Percentiles rank a stretch among this genome's conserved stretches.
Evolutionary conservation across 2,329 filamentous ascomycete species (phyloP).

Genomic region (Xylaria sp.): DNA sequence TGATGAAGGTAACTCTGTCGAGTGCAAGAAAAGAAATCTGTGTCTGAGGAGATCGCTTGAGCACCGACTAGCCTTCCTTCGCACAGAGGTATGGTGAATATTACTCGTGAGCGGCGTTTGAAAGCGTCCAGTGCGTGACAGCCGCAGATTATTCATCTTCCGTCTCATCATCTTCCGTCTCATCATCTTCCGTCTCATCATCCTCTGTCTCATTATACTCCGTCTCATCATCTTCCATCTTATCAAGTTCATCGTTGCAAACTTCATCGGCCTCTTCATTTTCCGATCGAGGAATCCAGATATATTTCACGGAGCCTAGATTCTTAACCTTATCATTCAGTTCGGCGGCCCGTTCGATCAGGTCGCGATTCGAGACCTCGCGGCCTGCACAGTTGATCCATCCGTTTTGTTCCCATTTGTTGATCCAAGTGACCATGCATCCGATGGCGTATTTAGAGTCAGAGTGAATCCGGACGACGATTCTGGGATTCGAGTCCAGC

Average conservation of each 20-base stretch:
- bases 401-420: conserved; percentile 43
- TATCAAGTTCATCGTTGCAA: conserved; percentile 49
- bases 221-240: conserved; percentile 16
- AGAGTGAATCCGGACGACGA: conserved; percentile 48
- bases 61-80: background rate
- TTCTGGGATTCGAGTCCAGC: conserved; percentile 34
- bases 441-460: conserved; percentile 52
- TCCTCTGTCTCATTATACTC: too few species aligned
- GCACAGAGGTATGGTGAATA: background rate
- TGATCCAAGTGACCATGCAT: conserved; percentile 49
- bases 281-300: conserved; percentile 49
- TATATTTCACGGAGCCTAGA: conserved; percentile 47
- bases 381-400: conserved; percentile 42
- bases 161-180: conserved; percentile 48
- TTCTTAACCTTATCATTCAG: conserved; percentile 44
- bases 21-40: background rate
- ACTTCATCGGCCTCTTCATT: conserved; percentile 48
- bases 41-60: background rate
- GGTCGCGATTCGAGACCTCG: conserved; percentile 50
- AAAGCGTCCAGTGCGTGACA: background rate
- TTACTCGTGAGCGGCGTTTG: background rate
- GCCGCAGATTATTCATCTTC: background rate
- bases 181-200: conserved; percentile 47
- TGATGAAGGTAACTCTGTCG: background rate
- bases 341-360: conserved; percentile 46